Conservation (phyloP, 2,329 filamentous ascomycete genomes). For the Didymella pomorum region DNA sequence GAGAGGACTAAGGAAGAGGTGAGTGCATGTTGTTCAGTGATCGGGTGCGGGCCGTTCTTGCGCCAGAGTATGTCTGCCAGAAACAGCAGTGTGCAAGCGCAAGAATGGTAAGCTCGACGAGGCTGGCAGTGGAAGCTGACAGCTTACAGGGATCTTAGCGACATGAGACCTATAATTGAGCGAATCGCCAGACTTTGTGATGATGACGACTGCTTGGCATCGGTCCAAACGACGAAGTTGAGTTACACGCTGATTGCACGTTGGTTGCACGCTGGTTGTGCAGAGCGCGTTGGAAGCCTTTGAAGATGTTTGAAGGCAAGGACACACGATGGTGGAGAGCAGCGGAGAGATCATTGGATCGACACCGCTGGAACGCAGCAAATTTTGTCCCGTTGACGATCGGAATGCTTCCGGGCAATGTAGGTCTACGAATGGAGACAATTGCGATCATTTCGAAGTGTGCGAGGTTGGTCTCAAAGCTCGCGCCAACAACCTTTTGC, state of each 20-base stretch:
- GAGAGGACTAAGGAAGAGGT: background rate
- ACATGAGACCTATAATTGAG: background rate
- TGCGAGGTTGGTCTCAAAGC: slow-evolving; percentile 1
- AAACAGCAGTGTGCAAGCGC: background rate
- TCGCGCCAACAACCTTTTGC: background rate
- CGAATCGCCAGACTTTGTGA: background rate
- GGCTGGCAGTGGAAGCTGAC: background rate
- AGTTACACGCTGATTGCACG: background rate
- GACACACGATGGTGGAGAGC: background rate
- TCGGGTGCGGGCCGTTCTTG: background rate
- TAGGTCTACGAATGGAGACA: background rate
- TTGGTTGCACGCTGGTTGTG: background rate
- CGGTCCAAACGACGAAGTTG: background rate
- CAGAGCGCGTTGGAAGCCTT: background rate
- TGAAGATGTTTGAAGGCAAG: background rate
- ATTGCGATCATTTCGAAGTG: background rate
- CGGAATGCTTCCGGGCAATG: background rate
- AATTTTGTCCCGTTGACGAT: background rate
- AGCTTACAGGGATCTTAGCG: background rate
- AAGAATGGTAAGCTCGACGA: background rate
- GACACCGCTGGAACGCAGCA: background rate
- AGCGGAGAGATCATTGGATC: background rate
- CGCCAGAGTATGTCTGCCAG: background rate
- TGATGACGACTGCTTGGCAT: background rate
- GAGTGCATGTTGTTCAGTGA: background rate